Conservation (phyloP, 2,329 filamentous ascomycete genomes). For the Emmonsiellopsis sp. region DNA sequence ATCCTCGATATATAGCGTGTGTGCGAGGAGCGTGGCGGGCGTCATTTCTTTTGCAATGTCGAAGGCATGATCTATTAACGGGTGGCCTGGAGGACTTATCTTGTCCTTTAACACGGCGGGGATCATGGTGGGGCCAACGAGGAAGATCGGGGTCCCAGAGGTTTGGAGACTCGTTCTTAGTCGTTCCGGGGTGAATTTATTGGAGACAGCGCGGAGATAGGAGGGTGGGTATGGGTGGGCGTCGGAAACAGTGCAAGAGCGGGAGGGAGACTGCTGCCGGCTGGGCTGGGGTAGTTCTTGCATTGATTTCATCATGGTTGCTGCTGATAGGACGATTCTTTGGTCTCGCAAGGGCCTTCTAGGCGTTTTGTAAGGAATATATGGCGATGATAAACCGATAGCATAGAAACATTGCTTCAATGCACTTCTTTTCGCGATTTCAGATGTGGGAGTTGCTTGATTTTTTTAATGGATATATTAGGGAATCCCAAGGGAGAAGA, state of each 20-base stretch:
- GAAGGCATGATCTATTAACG: conserved; percentile 11
- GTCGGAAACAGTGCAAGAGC: background rate
- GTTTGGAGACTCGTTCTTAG: conserved; percentile 11
- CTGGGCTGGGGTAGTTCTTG: too few species aligned
- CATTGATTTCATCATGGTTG: too few species aligned
- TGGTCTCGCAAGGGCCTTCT: too few species aligned
- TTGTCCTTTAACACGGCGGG: conserved; percentile 21
- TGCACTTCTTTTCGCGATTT: too few species aligned
- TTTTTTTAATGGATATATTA: too few species aligned
- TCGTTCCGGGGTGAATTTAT: conserved; percentile 15
- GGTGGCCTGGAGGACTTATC: background rate
- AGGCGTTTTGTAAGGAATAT: too few species aligned
- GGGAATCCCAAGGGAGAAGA: too few species aligned
- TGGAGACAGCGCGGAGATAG: conserved; percentile 16
- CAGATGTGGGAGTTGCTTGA: too few species aligned
- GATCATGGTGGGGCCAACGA: conserved; percentile 22
- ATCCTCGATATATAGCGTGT: conserved; percentile 15
- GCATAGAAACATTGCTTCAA: too few species aligned
- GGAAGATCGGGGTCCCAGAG: conserved; percentile 15
- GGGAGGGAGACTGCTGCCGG: background rate
- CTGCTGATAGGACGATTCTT: too few species aligned
- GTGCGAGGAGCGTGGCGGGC: conserved; percentile 17
- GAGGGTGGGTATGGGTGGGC: conserved; percentile 16
- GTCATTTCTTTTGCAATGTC: conserved; percentile 19
- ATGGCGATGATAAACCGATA: too few species aligned